phyloP scores from a whole-genome alignment of 257 asterid species.

The Ehretia macrophylla region DNA sequence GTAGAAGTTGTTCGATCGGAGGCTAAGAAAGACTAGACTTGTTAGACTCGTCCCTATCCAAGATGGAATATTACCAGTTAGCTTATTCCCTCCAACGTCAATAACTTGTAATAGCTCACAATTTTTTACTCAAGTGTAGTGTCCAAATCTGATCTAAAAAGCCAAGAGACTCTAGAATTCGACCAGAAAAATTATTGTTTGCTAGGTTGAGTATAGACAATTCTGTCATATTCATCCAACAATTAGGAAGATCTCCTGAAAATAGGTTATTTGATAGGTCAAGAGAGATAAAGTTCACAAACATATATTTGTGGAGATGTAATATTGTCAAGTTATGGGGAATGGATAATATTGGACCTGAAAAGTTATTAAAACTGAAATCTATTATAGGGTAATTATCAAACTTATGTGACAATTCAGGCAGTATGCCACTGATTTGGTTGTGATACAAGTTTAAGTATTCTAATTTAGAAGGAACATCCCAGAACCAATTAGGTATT shows the following conservation, averaged over 20 bases:
- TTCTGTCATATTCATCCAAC: conserved; percentile 1
- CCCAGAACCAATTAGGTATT: conserved; percentile 28
- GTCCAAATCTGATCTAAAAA: neutral
- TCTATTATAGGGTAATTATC: neutral
- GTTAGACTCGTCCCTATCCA: conserved; percentile 10
- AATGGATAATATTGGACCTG: conserved; percentile 12
- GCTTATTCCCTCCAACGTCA: conserved; percentile 13
- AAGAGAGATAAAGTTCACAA: neutral
- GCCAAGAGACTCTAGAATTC: conserved; percentile 18
- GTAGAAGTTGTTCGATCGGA: conserved; percentile 13
- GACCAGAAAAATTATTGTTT: conserved; percentile 21
- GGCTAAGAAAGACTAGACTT: neutral
- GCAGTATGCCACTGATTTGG: conserved; percentile 24
- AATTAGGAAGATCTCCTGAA: conserved; percentile 19
- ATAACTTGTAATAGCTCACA: neutral
- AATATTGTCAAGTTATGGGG: neutral
- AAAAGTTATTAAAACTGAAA: conserved; percentile 25
- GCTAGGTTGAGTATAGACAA: conserved; percentile 9
- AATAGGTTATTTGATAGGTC: conserved; percentile 20
- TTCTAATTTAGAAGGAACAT: neutral
- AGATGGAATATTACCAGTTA: conserved; percentile 11
- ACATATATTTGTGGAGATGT: conserved; percentile 16
- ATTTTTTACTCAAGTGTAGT: conserved; percentile 1
- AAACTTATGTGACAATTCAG: neutral
- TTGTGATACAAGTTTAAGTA: conserved; percentile 32